Evolutionary conservation across 2,329 filamentous ascomycete species (phyloP), one percentile per base, ranked within the genome.

Genomic region (Septoria linicola): DNA sequence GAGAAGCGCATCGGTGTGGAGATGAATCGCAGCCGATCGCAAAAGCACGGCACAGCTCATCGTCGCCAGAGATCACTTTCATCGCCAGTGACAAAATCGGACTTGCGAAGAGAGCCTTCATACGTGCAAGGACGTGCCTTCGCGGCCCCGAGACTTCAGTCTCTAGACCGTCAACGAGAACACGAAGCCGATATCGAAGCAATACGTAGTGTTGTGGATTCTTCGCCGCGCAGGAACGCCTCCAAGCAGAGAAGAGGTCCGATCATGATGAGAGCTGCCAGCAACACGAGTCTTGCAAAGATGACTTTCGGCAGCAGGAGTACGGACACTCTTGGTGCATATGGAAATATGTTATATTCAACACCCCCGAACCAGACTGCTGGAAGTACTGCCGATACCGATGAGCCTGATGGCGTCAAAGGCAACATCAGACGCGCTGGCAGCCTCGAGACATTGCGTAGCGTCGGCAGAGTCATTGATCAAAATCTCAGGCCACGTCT

Each of bases 101-200:
- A 60, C 32, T 58, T 69, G 8, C 61, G 61, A 17, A 63, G 69
- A 11, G 66, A 68, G 7, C 65, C 70, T 14, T 74, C 73, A 1
- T 64, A 63, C 20, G 66, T 73, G 1, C 76, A 77, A 63, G 78
- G 78, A 13, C 76, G 75, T 41, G 77, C 76, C 0, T 80, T 80
- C 54, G 71, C 74, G 23, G 76, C 76, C 16, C 76, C 78, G 4
- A 69, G 77, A 27, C 72, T 74, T 61, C 76, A 77, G 53, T 78
- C 75, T 2, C 64, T 78, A 3, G 74, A 79, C 25, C 70, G 71
- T 11, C 70, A 73, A 59, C 69, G 72, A 50, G 63, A 72, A 19
- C 65, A 73, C 44, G 62, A 61, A 32, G 70, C 71, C 21, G 72
- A 75, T 16, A 57, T 76, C 4, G 66, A 71, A 46, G 65, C 73